phyloP scores from a whole-genome alignment of 345 rosid genomes.

The Populus davidiana region DNA sequence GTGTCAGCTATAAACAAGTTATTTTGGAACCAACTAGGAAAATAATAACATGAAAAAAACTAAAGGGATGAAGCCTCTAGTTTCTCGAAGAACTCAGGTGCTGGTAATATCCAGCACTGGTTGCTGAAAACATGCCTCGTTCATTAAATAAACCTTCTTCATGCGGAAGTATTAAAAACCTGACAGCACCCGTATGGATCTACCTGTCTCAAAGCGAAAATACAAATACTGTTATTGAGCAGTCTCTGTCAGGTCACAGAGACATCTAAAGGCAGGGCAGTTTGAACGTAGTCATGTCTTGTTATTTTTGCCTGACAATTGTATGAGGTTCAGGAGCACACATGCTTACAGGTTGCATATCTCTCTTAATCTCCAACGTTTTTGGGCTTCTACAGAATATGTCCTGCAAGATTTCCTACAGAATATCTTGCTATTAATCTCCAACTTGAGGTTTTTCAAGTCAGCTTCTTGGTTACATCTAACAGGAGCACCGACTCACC shows the following conservation, averaged over 20 bases:
- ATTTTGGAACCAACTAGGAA: background rate
- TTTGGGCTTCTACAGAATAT: background rate
- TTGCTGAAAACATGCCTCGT: background rate
- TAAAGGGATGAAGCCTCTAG: background rate
- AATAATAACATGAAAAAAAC: background rate
- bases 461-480: constrained; percentile 72
- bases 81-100: background rate
- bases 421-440: too few relatives aligned
- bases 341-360: background rate
- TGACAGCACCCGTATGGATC: background rate
- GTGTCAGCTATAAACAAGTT: background rate
- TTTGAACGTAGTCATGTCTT: background rate
- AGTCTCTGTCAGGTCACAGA: background rate
- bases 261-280: too few relatives aligned
- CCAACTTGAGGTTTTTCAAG: constrained; percentile 70
- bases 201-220: background rate
- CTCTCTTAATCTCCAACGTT: background rate
- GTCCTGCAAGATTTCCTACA: background rate
- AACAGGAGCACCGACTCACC: constrained; percentile 21
- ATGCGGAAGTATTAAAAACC: background rate
- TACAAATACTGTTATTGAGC: background rate
- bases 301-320: background rate
- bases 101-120: background rate
- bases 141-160: background rate
- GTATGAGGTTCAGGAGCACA: background rate